Base-by-base conservation (phyloP, 2,329 filamentous ascomycete genomes). In the Cytospora piceicola region DNA sequence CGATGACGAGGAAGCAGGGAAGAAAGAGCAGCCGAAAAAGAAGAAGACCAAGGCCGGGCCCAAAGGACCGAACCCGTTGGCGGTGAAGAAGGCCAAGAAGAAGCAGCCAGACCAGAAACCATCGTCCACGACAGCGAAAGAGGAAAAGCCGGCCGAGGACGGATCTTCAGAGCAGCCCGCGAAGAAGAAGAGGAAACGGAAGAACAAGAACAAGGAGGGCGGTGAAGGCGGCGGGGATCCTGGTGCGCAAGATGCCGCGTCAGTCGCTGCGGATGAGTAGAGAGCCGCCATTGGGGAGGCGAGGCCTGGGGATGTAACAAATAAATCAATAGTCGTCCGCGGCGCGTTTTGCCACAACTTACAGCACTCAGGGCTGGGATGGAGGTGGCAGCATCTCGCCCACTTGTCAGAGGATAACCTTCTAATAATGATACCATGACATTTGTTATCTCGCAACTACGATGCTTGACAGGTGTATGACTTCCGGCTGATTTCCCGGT, bases 111-210 rank as follows among this genome's bases (percentile, higher is more conserved):
- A 62, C 17, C 53, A 29, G 59, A 34, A 67, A 49, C 46, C 64
- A 55, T 32, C 54, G 51, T 36, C 22, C 42, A 42, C 61, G 49
- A 52, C 39, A 58, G 49, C 57, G 53, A 58, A 55, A 57, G 68
- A 68, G n/a, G 63, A 67, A 54, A 70, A 66, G 29, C 57, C 69
- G 39, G 55, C 32, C 12, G 67, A 57, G 15, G 68, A 68, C 58
- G 71, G 71, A 61, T 57, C 66, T 6, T 69, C 69, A 32, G 72
- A 73, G 5, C 69, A 70, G 24, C 67, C 70, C 22, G 66, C 69
- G 49, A 80, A 80, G 68, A 73, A 73, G 67, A 80, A 77, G 70
- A 72, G 76, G 46, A 78, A 75, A 68, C 70, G 76, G 68, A 77
- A 77, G 70, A 72, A 73, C 55, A 78, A 77, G 67, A 66, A 70